These are phyloP conservation scores for Amphirosellinia nigrospora DNA, from an alignment of 495 filamentous ascomycete species.

Conservation along the genomic window DNA sequence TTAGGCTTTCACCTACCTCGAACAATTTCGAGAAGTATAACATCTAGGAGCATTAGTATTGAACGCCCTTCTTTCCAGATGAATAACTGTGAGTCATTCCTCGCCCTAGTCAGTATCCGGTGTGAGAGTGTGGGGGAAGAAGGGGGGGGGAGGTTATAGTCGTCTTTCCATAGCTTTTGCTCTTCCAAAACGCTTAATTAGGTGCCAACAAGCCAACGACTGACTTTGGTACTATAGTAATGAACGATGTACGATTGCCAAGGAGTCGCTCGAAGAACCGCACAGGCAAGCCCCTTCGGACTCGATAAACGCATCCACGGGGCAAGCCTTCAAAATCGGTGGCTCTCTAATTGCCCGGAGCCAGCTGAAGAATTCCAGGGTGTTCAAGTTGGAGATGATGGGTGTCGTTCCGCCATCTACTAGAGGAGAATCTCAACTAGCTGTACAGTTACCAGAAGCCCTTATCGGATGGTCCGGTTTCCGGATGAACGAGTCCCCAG, in stretches of 20 bases:
- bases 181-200: background rate
- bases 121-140: no score
- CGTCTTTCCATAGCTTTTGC: background rate
- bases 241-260: constrained; percentile 34
- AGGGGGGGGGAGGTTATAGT: background rate
- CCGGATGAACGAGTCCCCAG: constrained; percentile 42
- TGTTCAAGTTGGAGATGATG: constrained; percentile 17
- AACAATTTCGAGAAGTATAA: constrained; percentile 67
- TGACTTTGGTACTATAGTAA: background rate
- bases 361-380: constrained; percentile 10
- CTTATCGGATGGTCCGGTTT: constrained; percentile 50
- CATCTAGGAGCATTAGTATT: constrained; percentile 50
- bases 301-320: constrained; percentile 39
- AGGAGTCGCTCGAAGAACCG: constrained; percentile 47
- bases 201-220: background rate
- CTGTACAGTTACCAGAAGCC: constrained; percentile 22
- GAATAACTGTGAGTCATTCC: constrained; percentile 9
- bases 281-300: constrained; percentile 31
- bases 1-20: constrained; percentile 79
- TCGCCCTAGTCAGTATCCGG: background rate
- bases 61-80: constrained; percentile 27
- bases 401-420: constrained; percentile 1
- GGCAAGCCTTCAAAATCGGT: constrained; percentile 59
- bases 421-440: background rate
- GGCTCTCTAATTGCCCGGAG: constrained; percentile 48